A percentile compares a stretch with the other conserved stretches of the same genome.
Evolutionary conservation across 2,329 filamentous ascomycete species (phyloP).

Genomic region (Pseudocercospora musae): DNA sequence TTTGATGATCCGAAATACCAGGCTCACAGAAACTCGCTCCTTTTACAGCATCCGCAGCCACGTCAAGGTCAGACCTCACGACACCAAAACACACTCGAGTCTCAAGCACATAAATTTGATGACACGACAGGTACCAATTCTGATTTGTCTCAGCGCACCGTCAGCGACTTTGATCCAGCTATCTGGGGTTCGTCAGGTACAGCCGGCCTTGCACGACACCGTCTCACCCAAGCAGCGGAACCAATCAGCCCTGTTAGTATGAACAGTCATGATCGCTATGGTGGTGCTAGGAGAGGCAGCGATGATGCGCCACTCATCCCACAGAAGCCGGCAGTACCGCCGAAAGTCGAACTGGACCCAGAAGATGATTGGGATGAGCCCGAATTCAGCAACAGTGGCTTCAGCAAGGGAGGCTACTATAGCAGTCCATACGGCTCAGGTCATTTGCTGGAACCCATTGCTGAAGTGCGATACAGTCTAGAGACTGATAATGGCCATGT

Average conservation of each 20-base stretch:
- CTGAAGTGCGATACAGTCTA: constrained; percentile 49
- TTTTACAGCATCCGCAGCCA: constrained; percentile 76
- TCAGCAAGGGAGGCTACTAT: constrained; percentile 35
- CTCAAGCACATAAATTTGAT: constrained; percentile 63
- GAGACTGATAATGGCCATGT: constrained; percentile 43
- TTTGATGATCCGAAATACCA: constrained; percentile 72
- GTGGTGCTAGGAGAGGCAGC: constrained; percentile 45
- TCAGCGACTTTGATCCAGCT: constrained; percentile 43
- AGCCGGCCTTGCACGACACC: constrained; percentile 32
- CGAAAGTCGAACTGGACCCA: constrained; percentile 27
- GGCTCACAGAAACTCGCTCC: constrained; percentile 75
- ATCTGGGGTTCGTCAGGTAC: constrained; percentile 46
- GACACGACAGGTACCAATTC: constrained; percentile 32
- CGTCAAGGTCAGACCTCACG: constrained; percentile 69
- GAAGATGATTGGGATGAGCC: constrained; percentile 31
- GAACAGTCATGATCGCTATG: constrained; percentile 35
- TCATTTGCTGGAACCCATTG: constrained; percentile 48
- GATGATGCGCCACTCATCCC: constrained; percentile 59
- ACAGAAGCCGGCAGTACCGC: constrained; percentile 23
- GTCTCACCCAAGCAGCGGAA: constrained; percentile 27
- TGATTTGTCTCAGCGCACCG: constrained; percentile 36
- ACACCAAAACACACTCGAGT: constrained; percentile 71
- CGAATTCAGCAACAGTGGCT: constrained; percentile 35
- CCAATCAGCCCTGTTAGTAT: constrained; percentile 29
- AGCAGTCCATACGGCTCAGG: constrained; percentile 37